These are phyloP conservation scores for Aschersonia sp. DNA, from an alignment of 2,329 filamentous ascomycete genomes.

Conservation along the genomic window DNA sequence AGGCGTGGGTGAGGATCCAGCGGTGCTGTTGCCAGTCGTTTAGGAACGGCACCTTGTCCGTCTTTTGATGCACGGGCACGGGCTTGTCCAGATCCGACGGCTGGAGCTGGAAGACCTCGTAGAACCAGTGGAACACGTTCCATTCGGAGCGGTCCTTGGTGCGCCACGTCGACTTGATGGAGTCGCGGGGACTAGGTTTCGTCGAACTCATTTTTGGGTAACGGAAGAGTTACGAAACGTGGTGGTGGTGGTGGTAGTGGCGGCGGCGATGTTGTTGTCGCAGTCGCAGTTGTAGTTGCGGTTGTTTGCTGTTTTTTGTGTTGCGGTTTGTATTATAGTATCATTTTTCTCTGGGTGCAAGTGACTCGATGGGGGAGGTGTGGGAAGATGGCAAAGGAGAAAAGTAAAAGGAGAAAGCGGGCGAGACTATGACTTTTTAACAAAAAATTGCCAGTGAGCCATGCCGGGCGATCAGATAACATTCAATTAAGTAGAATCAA, in stretches of 20 bases:
- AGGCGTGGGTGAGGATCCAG: slow-evolving; percentile 3
- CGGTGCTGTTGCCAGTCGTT: slow-evolving; percentile 4
- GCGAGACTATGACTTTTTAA: not conserved
- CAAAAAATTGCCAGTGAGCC: not conserved
- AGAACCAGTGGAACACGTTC: slow-evolving; percentile 3
- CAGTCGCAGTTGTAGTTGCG: too few species aligned
- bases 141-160: slow-evolving; percentile 4
- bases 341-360: too few species aligned
- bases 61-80: slow-evolving; percentile 3
- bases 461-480: not conserved
- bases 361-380: too few species aligned
- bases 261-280: too few species aligned
- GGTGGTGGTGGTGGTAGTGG: too few species aligned
- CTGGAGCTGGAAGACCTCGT: slow-evolving; percentile 3
- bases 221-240: too few species aligned
- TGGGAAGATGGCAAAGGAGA: not conserved
- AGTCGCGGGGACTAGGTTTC: slow-evolving; percentile 1
- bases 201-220: not conserved
- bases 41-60: slow-evolving; percentile 2
- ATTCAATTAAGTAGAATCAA: not conserved
- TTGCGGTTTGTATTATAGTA: too few species aligned
- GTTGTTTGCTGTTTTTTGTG: too few species aligned
- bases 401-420: not conserved
- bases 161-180: slow-evolving; percentile 5
- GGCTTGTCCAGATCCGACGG: slow-evolving; percentile 1